phyloP scores from a whole-genome alignment of 2,329 filamentous ascomycete species.

The Colletotrichum eleusines region DNA sequence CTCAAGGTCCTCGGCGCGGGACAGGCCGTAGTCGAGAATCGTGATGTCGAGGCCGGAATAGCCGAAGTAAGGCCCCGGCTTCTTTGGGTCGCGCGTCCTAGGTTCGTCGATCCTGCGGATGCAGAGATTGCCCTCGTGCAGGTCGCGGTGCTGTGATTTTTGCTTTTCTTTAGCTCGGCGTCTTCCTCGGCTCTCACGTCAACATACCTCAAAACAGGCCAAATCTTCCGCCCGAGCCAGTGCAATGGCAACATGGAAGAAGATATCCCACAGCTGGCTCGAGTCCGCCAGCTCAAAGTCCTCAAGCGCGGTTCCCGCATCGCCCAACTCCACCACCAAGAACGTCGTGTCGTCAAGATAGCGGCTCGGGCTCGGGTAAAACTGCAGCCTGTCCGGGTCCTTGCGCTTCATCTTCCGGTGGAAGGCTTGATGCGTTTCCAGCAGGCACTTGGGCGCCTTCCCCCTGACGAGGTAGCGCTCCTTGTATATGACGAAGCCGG shows the following conservation, averaged over 20 bases:
- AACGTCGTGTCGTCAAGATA: slow-evolving; percentile 71
- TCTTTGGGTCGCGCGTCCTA: slow-evolving; percentile 48
- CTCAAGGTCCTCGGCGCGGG: slow-evolving; percentile 63
- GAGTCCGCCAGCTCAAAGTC: slow-evolving; percentile 64
- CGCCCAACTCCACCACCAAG: slow-evolving; percentile 72
- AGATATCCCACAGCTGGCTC: slow-evolving; percentile 72
- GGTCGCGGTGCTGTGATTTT: slow-evolving; percentile 68
- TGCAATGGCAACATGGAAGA: slow-evolving; percentile 70
- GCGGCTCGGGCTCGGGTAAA: slow-evolving; percentile 71
- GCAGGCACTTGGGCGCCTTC: slow-evolving; percentile 63
- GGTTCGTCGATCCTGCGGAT: slow-evolving; percentile 59
- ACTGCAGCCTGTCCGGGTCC: slow-evolving; percentile 69
- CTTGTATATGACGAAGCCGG: slow-evolving; percentile 75
- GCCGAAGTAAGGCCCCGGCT: slow-evolving; percentile 60
- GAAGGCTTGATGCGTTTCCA: slow-evolving; percentile 71
- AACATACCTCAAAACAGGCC: slow-evolving; percentile 68
- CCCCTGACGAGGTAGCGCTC: slow-evolving; percentile 71
- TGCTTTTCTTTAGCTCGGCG: background rate
- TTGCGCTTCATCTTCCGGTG: slow-evolving; percentile 66
- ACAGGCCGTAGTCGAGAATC: slow-evolving; percentile 74
- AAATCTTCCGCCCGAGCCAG: slow-evolving; percentile 70
- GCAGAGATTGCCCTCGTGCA: slow-evolving; percentile 75
- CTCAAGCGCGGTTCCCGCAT: slow-evolving; percentile 71
- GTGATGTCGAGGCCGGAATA: slow-evolving; percentile 73
- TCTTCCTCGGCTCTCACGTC: background rate